Conservation (phyloP, 106 monocot species). For the Iris macrosiphon region DNA sequence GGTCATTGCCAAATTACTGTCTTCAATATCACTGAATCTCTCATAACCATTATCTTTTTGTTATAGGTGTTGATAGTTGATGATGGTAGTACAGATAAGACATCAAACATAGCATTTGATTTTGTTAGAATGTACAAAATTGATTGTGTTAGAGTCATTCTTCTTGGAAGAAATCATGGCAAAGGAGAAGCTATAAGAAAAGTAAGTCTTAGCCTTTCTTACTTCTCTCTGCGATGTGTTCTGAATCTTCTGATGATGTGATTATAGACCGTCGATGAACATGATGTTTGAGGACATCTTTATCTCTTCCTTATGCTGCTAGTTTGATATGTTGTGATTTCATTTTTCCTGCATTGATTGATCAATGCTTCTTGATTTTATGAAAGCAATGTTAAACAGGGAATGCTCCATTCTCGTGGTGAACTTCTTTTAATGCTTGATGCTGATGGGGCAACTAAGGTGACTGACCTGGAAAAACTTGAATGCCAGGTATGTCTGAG, state of each 20-base stretch:
- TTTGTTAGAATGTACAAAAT: constrained; percentile 87
- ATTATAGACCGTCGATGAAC: too few species aligned
- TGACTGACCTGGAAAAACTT: constrained; percentile 92
- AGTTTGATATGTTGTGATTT: not conserved
- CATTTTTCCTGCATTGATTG: constrained; percentile 9
- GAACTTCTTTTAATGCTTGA: constrained; percentile 96
- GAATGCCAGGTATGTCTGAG: constrained; percentile 73
- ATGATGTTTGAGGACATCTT: too few species aligned
- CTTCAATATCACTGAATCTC: too few species aligned
- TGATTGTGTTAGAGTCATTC: constrained; percentile 80
- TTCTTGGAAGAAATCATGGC: constrained; percentile 91
- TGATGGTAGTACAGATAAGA: constrained; percentile 94
- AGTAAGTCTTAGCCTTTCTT: constrained; percentile 34
- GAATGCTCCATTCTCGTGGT: constrained; percentile 97
- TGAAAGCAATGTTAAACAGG: constrained; percentile 58
- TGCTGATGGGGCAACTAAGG: constrained; percentile 97
- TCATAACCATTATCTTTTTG: too few species aligned
- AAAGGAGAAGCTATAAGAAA: constrained; percentile 98
- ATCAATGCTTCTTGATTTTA: constrained; percentile 27
- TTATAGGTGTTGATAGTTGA: constrained; percentile 87
- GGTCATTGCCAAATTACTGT: too few species aligned
- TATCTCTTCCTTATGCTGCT: not conserved
- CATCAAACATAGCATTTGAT: constrained; percentile 84
- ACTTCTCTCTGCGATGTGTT: not conserved
- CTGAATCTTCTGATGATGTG: too few species aligned